These are phyloP conservation scores for Fusarium sp. DNA, from an alignment of 2,329 filamentous ascomycete genomes.

Conservation along the genomic window DNA sequence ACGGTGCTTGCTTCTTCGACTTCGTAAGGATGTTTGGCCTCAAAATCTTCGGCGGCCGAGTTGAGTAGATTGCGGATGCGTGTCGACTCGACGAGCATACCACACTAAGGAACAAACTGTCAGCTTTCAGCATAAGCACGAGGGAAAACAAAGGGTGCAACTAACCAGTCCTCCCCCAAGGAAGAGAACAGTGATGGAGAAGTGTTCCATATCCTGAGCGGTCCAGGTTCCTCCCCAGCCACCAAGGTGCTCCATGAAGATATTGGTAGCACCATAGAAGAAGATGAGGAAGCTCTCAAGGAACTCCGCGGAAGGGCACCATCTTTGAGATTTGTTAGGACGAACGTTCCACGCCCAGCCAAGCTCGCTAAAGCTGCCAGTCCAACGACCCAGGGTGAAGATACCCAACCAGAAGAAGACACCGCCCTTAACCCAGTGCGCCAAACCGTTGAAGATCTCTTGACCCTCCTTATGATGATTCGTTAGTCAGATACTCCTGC, in stretches of 20 bases:
- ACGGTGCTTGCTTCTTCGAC: conserved; percentile 64
- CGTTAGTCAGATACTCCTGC: conserved; percentile 7
- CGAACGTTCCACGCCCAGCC: conserved; percentile 97
- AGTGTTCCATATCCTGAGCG: conserved; percentile 86
- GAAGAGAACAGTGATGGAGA: conserved; percentile 93
- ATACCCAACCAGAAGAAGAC: conserved; percentile 96
- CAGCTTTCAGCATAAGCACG: conserved; percentile 36
- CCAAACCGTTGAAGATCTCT: conserved; percentile 84
- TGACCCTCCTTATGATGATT: conserved; percentile 67
- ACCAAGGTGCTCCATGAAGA: conserved; percentile 91
- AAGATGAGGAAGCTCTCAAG: conserved; percentile 91
- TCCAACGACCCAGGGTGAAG: conserved; percentile 88
- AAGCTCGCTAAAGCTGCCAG: conserved; percentile 88
- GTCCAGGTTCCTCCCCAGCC: conserved; percentile 79
- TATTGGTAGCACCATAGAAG: conserved; percentile 87
- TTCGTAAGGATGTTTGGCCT: conserved; percentile 51
- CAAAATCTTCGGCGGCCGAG: conserved; percentile 58
- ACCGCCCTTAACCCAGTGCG: conserved; percentile 93
- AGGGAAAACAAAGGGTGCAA: conserved; percentile 26
- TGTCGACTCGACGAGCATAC: conserved; percentile 86
- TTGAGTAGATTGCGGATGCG: conserved; percentile 76
- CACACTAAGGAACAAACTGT: conserved; percentile 64
- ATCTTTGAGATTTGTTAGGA: conserved; percentile 70
- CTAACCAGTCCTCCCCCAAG: conserved; percentile 89
- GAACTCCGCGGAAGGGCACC: conserved; percentile 87